These are phyloP conservation scores for Epicoccum nigrum DNA, from an alignment of 2,329 filamentous ascomycete genomes.

Conservation along the genomic window DNA sequence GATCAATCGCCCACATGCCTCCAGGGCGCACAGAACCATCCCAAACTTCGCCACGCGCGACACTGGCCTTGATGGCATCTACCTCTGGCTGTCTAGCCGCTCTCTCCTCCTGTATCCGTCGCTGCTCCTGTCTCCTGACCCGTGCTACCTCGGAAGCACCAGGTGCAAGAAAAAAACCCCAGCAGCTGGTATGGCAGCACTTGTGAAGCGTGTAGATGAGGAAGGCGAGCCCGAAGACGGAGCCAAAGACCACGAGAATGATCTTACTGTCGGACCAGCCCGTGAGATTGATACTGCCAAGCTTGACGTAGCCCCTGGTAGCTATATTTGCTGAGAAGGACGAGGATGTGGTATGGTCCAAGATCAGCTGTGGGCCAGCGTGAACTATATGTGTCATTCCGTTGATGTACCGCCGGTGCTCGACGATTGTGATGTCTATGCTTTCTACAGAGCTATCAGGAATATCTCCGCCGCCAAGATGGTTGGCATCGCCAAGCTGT, in stretches of 20 bases:
- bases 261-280: not conserved
- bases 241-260: slow-evolving; percentile 1
- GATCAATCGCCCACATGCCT: not conserved
- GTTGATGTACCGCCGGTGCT: too few species aligned
- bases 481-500: not conserved
- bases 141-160: not conserved
- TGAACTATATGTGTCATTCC: not conserved
- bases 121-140: not conserved
- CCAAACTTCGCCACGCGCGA: slow-evolving; percentile 1
- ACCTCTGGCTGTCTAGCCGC: not conserved
- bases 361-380: slow-evolving; percentile 20
- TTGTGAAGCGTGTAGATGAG: not conserved
- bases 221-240: not conserved
- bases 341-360: not conserved
- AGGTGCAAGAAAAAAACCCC: not conserved
- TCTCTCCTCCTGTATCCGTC: not conserved
- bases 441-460: too few species aligned
- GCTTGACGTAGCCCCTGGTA: not conserved
- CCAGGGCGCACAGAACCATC: not conserved
- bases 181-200: slow-evolving; percentile 4
- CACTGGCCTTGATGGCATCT: slow-evolving; percentile 2
- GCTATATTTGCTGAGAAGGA: not conserved
- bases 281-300: not conserved
- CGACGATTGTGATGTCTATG: too few species aligned
- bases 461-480: too few species aligned